Conservation (phyloP, 495 filamentous ascomycete genomes). For the Apodospora peruviana region DNA sequence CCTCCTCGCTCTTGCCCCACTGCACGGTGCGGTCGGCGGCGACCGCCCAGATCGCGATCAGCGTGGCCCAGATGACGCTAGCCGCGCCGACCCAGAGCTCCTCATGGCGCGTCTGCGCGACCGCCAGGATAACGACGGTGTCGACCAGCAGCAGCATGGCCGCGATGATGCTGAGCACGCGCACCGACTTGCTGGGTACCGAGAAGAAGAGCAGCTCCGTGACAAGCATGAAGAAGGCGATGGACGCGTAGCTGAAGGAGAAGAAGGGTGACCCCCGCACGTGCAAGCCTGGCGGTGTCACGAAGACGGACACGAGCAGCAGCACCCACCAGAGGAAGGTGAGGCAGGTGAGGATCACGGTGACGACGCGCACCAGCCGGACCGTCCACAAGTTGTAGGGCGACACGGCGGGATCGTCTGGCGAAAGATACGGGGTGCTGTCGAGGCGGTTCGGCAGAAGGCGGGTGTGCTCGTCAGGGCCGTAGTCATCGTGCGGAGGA, state of each 20-base stretch:
- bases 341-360: slow-evolving; percentile 63
- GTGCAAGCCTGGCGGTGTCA: slow-evolving; percentile 80
- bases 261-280: slow-evolving; percentile 88
- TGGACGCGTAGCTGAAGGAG: slow-evolving; percentile 69
- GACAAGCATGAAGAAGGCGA: slow-evolving; percentile 67
- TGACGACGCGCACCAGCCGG: slow-evolving; percentile 66
- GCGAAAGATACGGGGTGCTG: slow-evolving; percentile 62
- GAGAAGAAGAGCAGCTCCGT: slow-evolving; percentile 81
- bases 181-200: slow-evolving; percentile 70
- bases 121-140: slow-evolving; percentile 68
- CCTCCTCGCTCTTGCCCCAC: slow-evolving; percentile 88
- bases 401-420: slow-evolving; percentile 94
- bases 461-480: slow-evolving; percentile 68
- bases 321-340: slow-evolving; percentile 89
- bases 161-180: slow-evolving; percentile 60
- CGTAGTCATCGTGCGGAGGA: slow-evolving; percentile 13
- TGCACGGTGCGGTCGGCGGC: slow-evolving; percentile 57
- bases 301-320: slow-evolving; percentile 77
- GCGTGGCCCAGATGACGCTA: slow-evolving; percentile 66
- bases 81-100: slow-evolving; percentile 88
- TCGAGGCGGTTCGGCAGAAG: slow-evolving; percentile 57
- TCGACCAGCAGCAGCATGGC: slow-evolving; percentile 71
- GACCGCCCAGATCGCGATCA: slow-evolving; percentile 39
- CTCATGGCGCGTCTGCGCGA: slow-evolving; percentile 66
- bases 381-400: slow-evolving; percentile 95